A percentile compares a stretch with the other conserved stretches of the same genome.
Conservation (phyloP, 352 stramenopile genomes). For the Globisporangium recalcitrans region DNA sequence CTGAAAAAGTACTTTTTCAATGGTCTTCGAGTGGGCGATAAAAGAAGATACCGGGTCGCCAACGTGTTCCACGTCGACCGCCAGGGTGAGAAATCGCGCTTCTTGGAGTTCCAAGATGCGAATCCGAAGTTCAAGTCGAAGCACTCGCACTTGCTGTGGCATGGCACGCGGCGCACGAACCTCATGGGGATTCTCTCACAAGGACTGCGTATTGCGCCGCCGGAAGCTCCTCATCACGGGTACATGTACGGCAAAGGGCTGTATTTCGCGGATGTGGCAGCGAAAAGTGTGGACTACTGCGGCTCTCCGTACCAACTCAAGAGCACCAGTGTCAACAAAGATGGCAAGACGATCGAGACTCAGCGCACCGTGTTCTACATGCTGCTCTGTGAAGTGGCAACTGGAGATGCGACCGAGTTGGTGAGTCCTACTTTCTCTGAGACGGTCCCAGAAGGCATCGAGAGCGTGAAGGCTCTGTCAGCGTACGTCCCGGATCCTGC, state of each 20-base stretch:
- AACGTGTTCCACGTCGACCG: conserved; percentile 66
- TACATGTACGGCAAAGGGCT: conserved; percentile 84
- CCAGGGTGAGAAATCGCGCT: conserved; percentile 47
- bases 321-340: conserved; percentile 20
- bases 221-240: conserved; percentile 74
- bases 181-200: conserved; percentile 83
- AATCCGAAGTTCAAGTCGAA: conserved; percentile 30
- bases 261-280: conserved; percentile 78
- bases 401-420: conserved; percentile 40
- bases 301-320: conserved; percentile 47
- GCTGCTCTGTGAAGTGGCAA: conserved; percentile 66
- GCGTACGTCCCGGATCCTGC: conserved; percentile 45
- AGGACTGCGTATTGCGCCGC: conserved; percentile 79
- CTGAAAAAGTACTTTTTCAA: conserved; percentile 63
- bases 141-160: conserved; percentile 73
- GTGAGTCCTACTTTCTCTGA: conserved; percentile 25
- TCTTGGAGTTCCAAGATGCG: conserved; percentile 34
- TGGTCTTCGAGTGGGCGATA: conserved; percentile 27
- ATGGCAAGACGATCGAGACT: conserved; percentile 36
- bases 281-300: conserved; percentile 80
- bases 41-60: conserved; percentile 41
- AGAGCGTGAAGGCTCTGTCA: conserved; percentile 59
- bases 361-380: conserved; percentile 60
- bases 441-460: conserved; percentile 37
- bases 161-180: conserved; percentile 80